Base-by-base conservation (phyloP, 2,329 filamentous ascomycete species). In the Botrytis medusae region DNA sequence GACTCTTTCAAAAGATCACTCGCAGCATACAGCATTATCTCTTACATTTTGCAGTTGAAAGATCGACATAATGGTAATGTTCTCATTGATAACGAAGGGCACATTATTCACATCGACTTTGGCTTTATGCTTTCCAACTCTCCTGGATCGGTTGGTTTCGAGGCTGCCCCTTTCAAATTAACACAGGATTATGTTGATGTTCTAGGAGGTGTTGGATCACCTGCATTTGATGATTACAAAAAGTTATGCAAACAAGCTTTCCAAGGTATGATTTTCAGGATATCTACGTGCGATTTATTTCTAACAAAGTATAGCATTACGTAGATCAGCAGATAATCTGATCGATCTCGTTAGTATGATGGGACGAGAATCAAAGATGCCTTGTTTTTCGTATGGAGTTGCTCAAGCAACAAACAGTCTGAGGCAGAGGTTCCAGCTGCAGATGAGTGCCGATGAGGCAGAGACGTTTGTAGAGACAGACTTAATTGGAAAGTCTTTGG, bases 41-140 rank as follows among this genome's bases (percentile, higher is more conserved):
- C 90, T 73, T 96, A 96, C 80, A 85, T 96, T 68, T 85, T 96
- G 71, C 93, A 96, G 82, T 88, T 96, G 74, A 96, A 96, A 81
- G 93, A 96, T 79, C 87, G 93, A 20, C 93, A 96, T 81, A 96
- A 96, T 80, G 93, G 93, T 72, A 96, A 96, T 79, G 92, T 96
- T 22, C 87, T 96, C 74, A 92, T 96, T 78, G 93, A 95, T 82
- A 94, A 92, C 79, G 91, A 93, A 81, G 93, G 93, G 16, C 93
- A 96, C 80, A 94, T 95, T 73, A 90, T 96, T 74, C 93, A 96
- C 80, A 96, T 96, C 75, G 93, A 96, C 82, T 96, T 96, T 82
- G 93, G 93, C 72, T 96, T 96, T 81, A 95, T 96, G 92, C 85
- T 96, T 48, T 95, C 92, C 64, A 96, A 96, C 82, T 94, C 92